These are phyloP conservation scores for Plasmodium billcollinsi DNA, from an alignment of 169 alveolate species.

Conservation along the genomic window DNA sequence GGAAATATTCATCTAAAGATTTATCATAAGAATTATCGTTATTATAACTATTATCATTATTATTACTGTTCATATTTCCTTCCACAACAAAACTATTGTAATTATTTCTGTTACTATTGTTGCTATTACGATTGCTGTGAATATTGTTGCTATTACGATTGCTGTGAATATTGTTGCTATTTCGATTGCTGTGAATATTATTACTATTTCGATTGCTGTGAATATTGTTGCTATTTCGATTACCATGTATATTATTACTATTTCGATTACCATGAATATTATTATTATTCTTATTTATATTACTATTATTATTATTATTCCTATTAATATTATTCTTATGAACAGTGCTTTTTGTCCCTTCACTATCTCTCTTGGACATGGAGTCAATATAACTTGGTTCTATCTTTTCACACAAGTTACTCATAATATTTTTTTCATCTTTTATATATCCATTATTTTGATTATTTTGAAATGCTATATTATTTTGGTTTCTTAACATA, in stretches of 20 bases:
- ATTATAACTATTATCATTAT: not conserved
- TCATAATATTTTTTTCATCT: slow-evolving; percentile 17
- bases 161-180: too few species aligned
- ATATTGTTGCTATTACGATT: too few species aligned
- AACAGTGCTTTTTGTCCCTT: not conserved
- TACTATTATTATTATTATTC: not conserved
- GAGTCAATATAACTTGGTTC: not conserved
- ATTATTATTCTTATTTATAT: too few species aligned
- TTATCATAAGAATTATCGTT: too few species aligned
- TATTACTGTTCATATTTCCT: not conserved
- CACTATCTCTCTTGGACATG: not conserved
- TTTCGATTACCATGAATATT: too few species aligned
- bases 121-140: too few species aligned
- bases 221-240: not conserved
- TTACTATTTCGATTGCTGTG: too few species aligned
- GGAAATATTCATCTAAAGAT: slow-evolving; percentile 33
- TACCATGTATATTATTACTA: not conserved
- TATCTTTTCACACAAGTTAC: not conserved
- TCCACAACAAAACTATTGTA: not conserved
- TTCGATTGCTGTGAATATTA: too few species aligned
- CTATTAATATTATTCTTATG: not conserved
- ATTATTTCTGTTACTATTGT: too few species aligned
- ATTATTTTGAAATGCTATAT: slow-evolving; percentile 20
- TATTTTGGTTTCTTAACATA: slow-evolving; percentile 23
- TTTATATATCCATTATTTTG: not conserved